Base-by-base conservation (phyloP, 2,329 filamentous ascomycete species). In the Cadophora malorum region DNA sequence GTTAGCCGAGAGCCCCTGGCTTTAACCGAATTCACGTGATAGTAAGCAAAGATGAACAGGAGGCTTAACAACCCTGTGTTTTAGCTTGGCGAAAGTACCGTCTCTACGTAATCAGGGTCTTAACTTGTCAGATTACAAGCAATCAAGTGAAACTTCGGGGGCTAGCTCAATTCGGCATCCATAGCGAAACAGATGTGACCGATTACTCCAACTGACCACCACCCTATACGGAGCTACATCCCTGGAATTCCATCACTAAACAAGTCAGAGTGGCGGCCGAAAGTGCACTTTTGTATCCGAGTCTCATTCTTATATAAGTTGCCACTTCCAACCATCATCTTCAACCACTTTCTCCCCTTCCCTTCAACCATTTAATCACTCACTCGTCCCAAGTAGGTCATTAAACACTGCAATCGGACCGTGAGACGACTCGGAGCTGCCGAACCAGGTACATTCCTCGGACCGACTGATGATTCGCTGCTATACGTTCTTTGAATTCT, bases 51-150 rank as follows among this genome's bases (percentile, higher is more conserved):
- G 35, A 45, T n/a, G 3, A 25, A 33, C 12, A 19, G 19, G 31
- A 45, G 21, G 56, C 56, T 59, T 45, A 59, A 59, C 56, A 45
- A 59, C 56, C 56, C 14, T 59, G 56, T 19, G 35, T 45, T 45
- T 45, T 41, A 28, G 33, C 56, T 41, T 45, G n/a, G 35, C 35
- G 19, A 59, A 41, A 25, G 56, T 41, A 38, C 21, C 21, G 10
- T 19, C 21, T 45, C 56, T 59, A 41, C 35, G 56, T 59, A 59
- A 41, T 41, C 55, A 19, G 35, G 35, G 21, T 16, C 35, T 25
- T 59, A 10, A 59, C 35, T 45, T 58, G 33, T 45, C 56, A 59
- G 35, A 59, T 59, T 25, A 45, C 25, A 25, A 21, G n/a, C 56
- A 45, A 45, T n/a, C 21, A 45, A 45, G 21, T 59, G 33, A 25